Evolutionary conservation across 2,329 filamentous ascomycete species (phyloP), one percentile per base, ranked within the genome.

Genomic region (Bimuria novae-zelandiae): DNA sequence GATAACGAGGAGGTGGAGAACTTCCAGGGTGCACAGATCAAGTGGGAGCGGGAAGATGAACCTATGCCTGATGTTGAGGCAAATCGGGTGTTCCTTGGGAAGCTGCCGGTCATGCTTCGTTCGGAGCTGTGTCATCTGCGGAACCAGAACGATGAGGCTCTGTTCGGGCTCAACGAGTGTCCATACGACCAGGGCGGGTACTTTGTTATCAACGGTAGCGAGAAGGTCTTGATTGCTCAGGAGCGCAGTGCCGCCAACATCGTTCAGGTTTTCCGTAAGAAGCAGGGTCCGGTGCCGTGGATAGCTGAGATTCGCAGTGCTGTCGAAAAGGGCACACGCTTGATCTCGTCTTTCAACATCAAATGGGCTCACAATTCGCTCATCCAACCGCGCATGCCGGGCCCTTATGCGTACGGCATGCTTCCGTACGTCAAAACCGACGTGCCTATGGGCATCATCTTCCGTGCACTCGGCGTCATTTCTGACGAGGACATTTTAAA

Each of bases 191-290:
- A 97, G 70, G 94, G 94, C 63, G 94, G 94, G 61, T 99, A 99
- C 76, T 99, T 99, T 71, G 91, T 99, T 67, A 99, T 99, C 82
- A 99, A 99, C 77, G 94, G 94, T 37, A 96, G 90, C 75, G 94
- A 99, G 73, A 99, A 99, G 81, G 94, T 99, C 19, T 79, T 99
- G 63, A 99, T 99, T 67, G 94, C 94, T 1, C 94, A 99, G 74
- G 94, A 99, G 76, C 89, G 94, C 57, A 97, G 92, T 71, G 94
- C 94, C 35, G 94, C 93, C 70, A 99, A 99, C 71, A 99, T 97
- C 54, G 94, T 99, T 4, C 94, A 99, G 76, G 93, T 99, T 23
- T 99, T 99, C 84, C 93, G 96, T 78, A 99, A 99, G 79, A 91
- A 93, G 63, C 91, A 92, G n/a, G 93, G 90, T 61, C 89, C 91